A percentile compares a stretch with the other conserved stretches of the same genome.
phyloP scores from a whole-genome alignment of 495 filamentous ascomycete species.

The Neurospora africana region DNA sequence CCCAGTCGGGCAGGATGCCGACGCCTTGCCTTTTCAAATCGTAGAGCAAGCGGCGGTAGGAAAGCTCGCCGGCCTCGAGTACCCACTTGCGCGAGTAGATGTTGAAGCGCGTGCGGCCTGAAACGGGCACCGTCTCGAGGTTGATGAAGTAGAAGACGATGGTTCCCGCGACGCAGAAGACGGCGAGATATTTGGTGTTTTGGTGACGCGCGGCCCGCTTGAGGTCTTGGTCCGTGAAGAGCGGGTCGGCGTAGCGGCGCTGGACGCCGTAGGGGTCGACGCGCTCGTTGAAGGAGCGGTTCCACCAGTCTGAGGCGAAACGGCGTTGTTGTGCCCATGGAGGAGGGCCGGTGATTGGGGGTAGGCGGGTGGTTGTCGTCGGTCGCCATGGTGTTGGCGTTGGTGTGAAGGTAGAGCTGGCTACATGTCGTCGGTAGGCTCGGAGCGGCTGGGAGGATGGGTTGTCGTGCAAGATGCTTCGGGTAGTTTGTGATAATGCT shows the following conservation, averaged over 20 bases:
- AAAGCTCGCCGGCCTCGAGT: conserved; percentile 38
- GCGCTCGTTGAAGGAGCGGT: background rate
- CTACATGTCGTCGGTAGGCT: background rate
- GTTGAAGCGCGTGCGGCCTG: conserved; percentile 75
- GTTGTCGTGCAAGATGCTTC: background rate
- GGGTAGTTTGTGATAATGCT: background rate
- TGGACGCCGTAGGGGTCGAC: conserved; percentile 11
- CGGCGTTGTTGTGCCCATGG: background rate
- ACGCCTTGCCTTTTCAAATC: conserved; percentile 26
- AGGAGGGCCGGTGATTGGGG: background rate
- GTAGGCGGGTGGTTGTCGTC: background rate
- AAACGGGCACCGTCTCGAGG: conserved; percentile 70
- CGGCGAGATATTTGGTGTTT: conserved; percentile 21
- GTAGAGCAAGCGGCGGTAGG: conserved; percentile 41
- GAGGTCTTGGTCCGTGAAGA: conserved; percentile 23
- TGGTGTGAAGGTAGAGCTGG: background rate
- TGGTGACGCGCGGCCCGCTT: conserved; percentile 15
- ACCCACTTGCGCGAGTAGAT: conserved; percentile 50
- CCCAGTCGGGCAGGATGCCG: conserved; percentile 30
- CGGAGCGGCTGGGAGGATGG: background rate
- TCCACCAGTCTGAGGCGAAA: background rate
- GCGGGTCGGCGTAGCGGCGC: conserved; percentile 25
- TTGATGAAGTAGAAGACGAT: conserved; percentile 58
- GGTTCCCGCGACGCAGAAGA: conserved; percentile 25
- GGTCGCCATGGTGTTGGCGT: background rate